A percentile compares a stretch with the other conserved stretches of the same genome.
Conservation (phyloP, 2,329 filamentous ascomycete genomes). For the Chaetomium strumarium region DNA sequence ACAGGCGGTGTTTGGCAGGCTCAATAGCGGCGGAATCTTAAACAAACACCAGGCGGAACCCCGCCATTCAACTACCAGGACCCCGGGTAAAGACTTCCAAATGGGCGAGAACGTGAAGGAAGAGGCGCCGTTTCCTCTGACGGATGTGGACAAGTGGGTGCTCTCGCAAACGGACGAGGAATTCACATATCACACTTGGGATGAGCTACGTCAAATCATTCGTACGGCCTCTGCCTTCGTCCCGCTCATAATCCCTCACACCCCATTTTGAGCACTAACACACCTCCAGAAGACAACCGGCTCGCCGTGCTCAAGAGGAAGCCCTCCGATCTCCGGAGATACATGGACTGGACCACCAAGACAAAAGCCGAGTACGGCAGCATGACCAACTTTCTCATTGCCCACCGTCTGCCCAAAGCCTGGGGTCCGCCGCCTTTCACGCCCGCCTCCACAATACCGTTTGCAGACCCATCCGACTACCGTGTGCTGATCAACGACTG, state of each 20-base stretch:
- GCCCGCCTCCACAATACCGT: conserved; percentile 44
- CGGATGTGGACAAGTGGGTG: conserved; percentile 52
- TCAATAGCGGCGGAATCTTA: conserved; percentile 8
- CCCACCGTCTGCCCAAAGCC: conserved; percentile 57
- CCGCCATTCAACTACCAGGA: conserved; percentile 1
- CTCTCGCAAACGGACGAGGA: conserved; percentile 61
- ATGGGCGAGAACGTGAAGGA: conserved; percentile 26
- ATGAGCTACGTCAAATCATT: conserved; percentile 62
- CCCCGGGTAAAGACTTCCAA: conserved; percentile 18
- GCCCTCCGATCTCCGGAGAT: conserved; percentile 73
- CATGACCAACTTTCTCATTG: conserved; percentile 71
- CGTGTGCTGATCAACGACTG: conserved; percentile 83
- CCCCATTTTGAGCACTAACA: conserved; percentile 5
- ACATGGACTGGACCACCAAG: conserved; percentile 69
- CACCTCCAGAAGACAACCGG: conserved; percentile 45
- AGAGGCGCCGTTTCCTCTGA: conserved; percentile 53
- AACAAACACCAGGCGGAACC: conserved; percentile 9
- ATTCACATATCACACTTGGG: conserved; percentile 68
- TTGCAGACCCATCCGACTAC: conserved; percentile 51
- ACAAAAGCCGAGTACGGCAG: conserved; percentile 70
- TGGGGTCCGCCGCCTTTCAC: conserved; percentile 61
- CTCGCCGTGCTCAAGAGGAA: conserved; percentile 72
- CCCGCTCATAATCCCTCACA: not conserved
- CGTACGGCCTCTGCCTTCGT: conserved; percentile 35
- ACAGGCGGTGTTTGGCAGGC: not conserved